A percentile compares a stretch with the other conserved stretches of the same genome.
Conservation (phyloP, 495 filamentous ascomycete genomes). For the Xylaria sp. region DNA sequence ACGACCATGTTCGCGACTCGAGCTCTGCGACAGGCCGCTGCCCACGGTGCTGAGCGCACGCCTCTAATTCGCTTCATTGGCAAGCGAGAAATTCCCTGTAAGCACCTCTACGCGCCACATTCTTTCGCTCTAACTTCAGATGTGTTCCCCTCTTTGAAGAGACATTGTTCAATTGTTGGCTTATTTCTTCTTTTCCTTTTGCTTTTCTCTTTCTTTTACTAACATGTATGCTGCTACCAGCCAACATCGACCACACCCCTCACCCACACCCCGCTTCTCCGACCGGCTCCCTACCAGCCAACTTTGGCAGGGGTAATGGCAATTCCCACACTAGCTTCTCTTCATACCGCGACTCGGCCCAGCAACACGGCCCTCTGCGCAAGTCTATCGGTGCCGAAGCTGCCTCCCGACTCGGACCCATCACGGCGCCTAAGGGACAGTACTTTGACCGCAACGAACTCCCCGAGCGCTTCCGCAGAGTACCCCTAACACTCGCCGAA, state of each 20-base stretch:
- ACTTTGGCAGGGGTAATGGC: conserved; percentile 66
- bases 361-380: conserved; percentile 89
- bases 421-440: conserved; percentile 73
- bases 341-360: conserved; percentile 87
- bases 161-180: too few relatives aligned
- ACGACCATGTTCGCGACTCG: conserved; percentile 68
- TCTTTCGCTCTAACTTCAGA: conserved; percentile 7
- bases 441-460: conserved; percentile 91
- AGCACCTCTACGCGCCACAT: conserved; percentile 39
- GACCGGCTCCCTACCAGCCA: conserved; percentile 48
- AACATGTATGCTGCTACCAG: conserved; percentile 51
- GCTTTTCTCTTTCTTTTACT: background rate
- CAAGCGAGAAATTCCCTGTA: conserved; percentile 83
- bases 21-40: conserved; percentile 69
- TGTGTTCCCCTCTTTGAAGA: background rate
- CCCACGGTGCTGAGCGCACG: conserved; percentile 64
- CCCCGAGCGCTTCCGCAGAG: conserved; percentile 79
- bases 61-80: conserved; percentile 93
- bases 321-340: conserved; percentile 80
- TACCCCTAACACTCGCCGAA: conserved; percentile 75
- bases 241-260: conserved; percentile 73
- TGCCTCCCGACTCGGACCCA: conserved; percentile 71
- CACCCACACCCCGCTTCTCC: conserved; percentile 60
- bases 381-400: conserved; percentile 60
- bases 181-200: background rate